Percentiles rank a stretch among this genome's conserved stretches.
Conservation (phyloP, 352 stramenopile genomes). For the Aphanomyces euteiches region DNA sequence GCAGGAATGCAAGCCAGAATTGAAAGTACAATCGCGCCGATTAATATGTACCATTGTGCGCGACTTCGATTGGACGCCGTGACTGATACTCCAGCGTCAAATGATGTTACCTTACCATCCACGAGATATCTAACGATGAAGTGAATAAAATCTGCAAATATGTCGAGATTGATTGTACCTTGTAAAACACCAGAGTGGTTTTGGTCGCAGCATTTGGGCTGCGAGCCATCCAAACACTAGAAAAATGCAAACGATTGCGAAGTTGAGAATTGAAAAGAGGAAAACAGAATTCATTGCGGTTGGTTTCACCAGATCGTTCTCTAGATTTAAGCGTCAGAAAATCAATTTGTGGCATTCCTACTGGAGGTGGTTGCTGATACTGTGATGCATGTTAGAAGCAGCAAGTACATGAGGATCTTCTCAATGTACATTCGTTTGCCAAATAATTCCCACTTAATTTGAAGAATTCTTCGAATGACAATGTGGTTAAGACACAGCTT, state of each 20-base stretch:
- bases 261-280: slow-evolving; percentile 5
- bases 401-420: slow-evolving; percentile 18
- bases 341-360: not conserved
- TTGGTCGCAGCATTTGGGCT: slow-evolving; percentile 7
- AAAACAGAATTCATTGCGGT: not conserved
- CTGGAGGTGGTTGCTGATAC: slow-evolving; percentile 2
- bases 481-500: slow-evolving; percentile 8
- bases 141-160: not conserved
- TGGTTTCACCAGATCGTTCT: not conserved
- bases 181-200: slow-evolving; percentile 5
- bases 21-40: not conserved
- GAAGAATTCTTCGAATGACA: slow-evolving; percentile 12
- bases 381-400: slow-evolving; percentile 17
- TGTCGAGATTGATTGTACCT: slow-evolving; percentile 3
- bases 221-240: slow-evolving; percentile 11
- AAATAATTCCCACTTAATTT: slow-evolving; percentile 27
- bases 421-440: slow-evolving; percentile 22
- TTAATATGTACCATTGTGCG: slow-evolving; percentile 7
- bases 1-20: not conserved
- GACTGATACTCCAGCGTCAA: not conserved
- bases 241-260: not conserved
- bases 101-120: not conserved
- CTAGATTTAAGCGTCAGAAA: not conserved
- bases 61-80: not conserved
- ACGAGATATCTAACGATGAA: slow-evolving; percentile 6